Evolutionary conservation across 805 yeast species (phyloP).

Genomic region (Cyberlindnera mrakii): DNA sequence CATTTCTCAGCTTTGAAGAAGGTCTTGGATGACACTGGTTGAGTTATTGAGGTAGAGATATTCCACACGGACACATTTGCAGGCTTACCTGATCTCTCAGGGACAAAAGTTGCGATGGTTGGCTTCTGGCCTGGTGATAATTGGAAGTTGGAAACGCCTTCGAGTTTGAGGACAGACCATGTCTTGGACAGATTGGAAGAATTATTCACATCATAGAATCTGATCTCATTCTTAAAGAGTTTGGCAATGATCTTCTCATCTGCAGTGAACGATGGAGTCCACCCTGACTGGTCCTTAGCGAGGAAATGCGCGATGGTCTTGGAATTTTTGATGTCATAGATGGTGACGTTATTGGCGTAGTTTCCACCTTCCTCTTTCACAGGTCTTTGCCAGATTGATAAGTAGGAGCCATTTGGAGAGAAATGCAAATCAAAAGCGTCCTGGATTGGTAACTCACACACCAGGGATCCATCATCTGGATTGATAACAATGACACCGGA

Average conservation of each 20-base stretch:
- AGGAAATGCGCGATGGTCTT: conserved; percentile 55
- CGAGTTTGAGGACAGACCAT: conserved; percentile 49
- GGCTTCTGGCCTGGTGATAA: conserved; percentile 87
- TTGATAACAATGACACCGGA: conserved; percentile 49
- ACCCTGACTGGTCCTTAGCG: conserved; percentile 79
- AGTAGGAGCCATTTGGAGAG: conserved; percentile 80
- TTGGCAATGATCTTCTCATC: conserved; percentile 72
- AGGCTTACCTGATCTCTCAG: conserved; percentile 83
- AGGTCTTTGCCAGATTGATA: conserved; percentile 90
- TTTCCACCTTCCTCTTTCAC: conserved; percentile 64
- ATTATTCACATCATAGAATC: conserved; percentile 53
- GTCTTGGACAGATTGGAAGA: conserved; percentile 43
- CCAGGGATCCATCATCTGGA: conserved; percentile 43
- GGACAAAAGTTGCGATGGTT: conserved; percentile 83
- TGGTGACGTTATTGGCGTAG: conserved; percentile 72
- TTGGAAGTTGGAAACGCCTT: conserved; percentile 54
- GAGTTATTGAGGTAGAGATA: conserved; percentile 46
- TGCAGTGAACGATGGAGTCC: conserved; percentile 87
- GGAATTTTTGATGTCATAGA: conserved; percentile 54
- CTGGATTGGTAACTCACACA: conserved; percentile 43
- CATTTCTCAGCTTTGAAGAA: conserved; percentile 96
- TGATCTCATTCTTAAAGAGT: conserved; percentile 53
- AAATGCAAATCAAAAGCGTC: conserved; percentile 81
- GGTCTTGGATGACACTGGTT: conserved; percentile 78
- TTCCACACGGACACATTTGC: conserved; percentile 82